Evolutionary conservation across 257 asterid genomes (phyloP).

Genomic region (Eustoma russellianum): DNA sequence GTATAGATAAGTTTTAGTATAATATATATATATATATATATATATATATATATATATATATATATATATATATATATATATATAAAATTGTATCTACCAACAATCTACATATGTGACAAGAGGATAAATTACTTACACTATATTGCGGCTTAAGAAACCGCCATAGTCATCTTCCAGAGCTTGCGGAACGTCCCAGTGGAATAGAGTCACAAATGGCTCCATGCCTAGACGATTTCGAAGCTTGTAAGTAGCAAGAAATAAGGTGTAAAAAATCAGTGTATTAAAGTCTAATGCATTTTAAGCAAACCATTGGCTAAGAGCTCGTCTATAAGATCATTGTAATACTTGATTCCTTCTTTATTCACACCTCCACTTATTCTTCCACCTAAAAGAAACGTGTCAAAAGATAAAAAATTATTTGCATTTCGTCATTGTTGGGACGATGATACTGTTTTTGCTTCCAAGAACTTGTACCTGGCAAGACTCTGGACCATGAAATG

Average conservation of each 20-base stretch:
- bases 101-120: background rate
- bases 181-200: slow-evolving; percentile 1
- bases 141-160: background rate
- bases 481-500: background rate
- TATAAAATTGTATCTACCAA: background rate
- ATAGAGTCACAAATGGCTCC: slow-evolving; percentile 4
- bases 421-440: no score
- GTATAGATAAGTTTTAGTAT: background rate
- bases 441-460: no score
- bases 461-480: background rate
- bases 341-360: background rate
- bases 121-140: background rate
- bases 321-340: background rate
- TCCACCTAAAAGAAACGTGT: background rate
- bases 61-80: no score
- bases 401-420: no score
- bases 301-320: background rate
- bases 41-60: no score
- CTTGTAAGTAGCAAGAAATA: no score
- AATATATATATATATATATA: no score
- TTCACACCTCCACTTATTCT: background rate
- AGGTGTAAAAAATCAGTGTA: no score
- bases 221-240: background rate
- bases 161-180: slow-evolving; percentile 1
- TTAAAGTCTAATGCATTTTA: no score